Conservation (phyloP, 2,329 filamentous ascomycete genomes). For the Claviceps purpurea region DNA sequence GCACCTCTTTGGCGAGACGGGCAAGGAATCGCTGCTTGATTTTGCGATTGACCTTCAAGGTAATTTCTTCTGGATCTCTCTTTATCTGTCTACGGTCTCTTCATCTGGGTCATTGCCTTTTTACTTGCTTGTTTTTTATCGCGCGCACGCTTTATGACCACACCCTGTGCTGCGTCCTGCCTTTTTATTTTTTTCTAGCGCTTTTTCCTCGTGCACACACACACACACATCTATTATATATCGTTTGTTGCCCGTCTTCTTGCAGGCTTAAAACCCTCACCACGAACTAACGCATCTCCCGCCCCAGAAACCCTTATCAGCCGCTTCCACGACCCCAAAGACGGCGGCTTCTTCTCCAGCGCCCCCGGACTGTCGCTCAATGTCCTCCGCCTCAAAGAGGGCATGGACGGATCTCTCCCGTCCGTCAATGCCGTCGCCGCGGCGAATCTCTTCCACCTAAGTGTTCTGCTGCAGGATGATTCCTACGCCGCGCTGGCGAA, state of each 20-base stretch:
- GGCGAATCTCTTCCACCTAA: constrained; percentile 72
- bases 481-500: constrained; percentile 51
- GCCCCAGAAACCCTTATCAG: constrained; percentile 52
- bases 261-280: no score
- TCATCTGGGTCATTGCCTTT: no score
- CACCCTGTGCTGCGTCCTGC: not conserved
- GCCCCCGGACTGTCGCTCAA: constrained; percentile 48
- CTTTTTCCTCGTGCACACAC: no score
- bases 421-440: constrained; percentile 83
- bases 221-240: no score
- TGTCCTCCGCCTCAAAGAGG: constrained; percentile 82
- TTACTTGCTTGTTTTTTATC: no score
- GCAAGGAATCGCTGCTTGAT: constrained; percentile 58
- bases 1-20: constrained; percentile 72
- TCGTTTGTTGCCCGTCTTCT: no score
- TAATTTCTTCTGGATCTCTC: constrained; percentile 20
- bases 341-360: constrained; percentile 63
- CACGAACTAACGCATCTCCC: constrained; percentile 4
- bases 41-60: constrained; percentile 76
- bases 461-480: constrained; percentile 52
- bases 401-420: constrained; percentile 85
- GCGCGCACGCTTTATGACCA: not conserved
- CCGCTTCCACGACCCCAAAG: constrained; percentile 60
- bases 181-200: no score
- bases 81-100: no score